phyloP scores from a whole-genome alignment of 345 rosid genomes.

The Salix viminalis region DNA sequence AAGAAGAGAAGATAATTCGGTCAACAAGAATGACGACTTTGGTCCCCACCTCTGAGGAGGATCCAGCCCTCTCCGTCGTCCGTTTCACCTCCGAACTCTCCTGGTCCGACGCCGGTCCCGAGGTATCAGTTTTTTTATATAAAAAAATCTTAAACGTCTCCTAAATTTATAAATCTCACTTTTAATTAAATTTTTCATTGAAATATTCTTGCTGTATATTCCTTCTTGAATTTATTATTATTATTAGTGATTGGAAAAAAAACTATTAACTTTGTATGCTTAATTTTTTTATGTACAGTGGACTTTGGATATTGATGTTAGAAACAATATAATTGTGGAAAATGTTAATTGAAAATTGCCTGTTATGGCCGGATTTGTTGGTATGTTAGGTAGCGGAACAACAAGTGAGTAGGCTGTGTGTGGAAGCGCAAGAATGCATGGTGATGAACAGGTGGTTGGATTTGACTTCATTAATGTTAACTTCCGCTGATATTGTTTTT shows the following conservation, averaged over 20 bases:
- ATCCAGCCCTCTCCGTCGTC: slow-evolving; percentile 80
- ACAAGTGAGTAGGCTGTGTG: slow-evolving; percentile 64
- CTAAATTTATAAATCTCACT: neutral
- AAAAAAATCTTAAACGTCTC: neutral
- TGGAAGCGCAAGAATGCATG: slow-evolving; percentile 76
- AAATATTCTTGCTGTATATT: neutral
- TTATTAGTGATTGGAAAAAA: neutral
- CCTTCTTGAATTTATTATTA: neutral
- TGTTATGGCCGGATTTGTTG: neutral
- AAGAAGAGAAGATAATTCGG: neutral
- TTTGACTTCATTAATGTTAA: slow-evolving; percentile 72
- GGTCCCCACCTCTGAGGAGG: slow-evolving; percentile 94
- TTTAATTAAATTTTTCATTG: neutral
- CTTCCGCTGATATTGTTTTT: slow-evolving; percentile 81
- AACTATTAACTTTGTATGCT: neutral
- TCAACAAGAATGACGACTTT: slow-evolving; percentile 60
- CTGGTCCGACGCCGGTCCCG: slow-evolving; percentile 98
- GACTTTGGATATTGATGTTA: no score
- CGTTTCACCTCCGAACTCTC: slow-evolving; percentile 88
- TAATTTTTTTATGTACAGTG: neutral
- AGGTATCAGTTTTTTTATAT: slow-evolving; percentile 33
- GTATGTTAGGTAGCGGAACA: slow-evolving; percentile 61
- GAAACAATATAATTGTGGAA: no score
- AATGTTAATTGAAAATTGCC: neutral
- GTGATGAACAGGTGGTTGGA: slow-evolving; percentile 67